Evolutionary conservation across 192 early-diverging fungal genomes (phyloP).

Genomic region (Backusella circina): DNA sequence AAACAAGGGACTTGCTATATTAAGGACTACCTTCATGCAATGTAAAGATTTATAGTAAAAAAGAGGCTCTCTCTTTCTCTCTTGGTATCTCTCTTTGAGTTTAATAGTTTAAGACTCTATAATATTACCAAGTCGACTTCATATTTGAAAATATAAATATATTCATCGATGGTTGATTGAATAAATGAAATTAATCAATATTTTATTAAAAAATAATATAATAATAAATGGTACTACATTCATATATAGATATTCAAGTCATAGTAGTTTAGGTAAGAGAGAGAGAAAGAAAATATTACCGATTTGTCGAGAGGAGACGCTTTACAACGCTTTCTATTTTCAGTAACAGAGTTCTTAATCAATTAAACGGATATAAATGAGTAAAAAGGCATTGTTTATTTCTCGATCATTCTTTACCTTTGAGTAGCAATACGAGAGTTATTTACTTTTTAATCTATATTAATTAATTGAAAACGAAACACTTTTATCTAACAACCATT

Average conservation of each 20-base stretch:
- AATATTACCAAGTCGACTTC: too few relatives aligned
- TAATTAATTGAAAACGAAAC: neutral
- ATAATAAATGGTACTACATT: neutral
- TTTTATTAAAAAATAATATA: neutral
- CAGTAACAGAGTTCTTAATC: neutral
- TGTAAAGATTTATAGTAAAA: too few relatives aligned
- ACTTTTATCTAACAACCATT: neutral
- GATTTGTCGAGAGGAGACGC: neutral
- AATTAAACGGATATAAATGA: neutral
- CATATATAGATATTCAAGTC: too few relatives aligned
- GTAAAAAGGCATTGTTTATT: neutral
- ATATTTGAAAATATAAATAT: too few relatives aligned
- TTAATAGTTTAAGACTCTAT: too few relatives aligned
- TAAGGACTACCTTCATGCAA: too few relatives aligned
- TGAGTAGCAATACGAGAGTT: neutral
- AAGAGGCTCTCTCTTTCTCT: too few relatives aligned
- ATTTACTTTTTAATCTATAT: neutral
- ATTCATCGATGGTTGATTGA: neutral
- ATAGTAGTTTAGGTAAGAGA: too few relatives aligned
- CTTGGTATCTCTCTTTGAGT: too few relatives aligned
- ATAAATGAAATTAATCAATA: neutral
- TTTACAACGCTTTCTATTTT: too few relatives aligned
- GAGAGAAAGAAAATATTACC: neutral
- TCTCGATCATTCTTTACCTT: neutral
- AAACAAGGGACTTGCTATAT: neutral